Conservation (phyloP, 2,329 filamentous ascomycete genomes). For the Plenodomus biglobosus region DNA sequence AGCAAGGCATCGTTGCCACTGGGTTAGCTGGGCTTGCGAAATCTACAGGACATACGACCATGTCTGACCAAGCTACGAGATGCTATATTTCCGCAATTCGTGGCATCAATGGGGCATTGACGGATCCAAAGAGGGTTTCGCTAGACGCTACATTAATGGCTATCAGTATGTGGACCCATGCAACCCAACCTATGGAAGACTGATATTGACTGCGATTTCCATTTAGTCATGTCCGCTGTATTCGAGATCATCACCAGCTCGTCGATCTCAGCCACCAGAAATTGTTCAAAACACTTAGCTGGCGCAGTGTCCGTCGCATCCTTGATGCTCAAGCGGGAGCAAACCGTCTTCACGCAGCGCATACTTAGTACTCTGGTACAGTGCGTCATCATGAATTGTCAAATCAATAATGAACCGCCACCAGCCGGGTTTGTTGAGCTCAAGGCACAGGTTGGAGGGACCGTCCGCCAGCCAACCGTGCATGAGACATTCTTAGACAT, state of each 20-base stretch:
- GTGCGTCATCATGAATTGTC: constrained; percentile 29
- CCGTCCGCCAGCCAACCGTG: constrained; percentile 7
- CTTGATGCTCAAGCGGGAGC: constrained; percentile 19
- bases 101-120: constrained; percentile 24
- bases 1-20: constrained; percentile 25
- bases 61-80: constrained; percentile 19
- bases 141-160: constrained; percentile 27
- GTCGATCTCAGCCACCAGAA: constrained; percentile 17
- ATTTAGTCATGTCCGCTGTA: constrained; percentile 24
- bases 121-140: constrained; percentile 8
- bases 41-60: constrained; percentile 12
- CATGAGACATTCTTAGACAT: constrained; percentile 23
- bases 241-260: constrained; percentile 31
- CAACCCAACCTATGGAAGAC: neutral
- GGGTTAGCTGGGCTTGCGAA: constrained; percentile 30
- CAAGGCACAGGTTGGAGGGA: constrained; percentile 12
- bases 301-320: constrained; percentile 31
- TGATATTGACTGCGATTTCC: neutral
- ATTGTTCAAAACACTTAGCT: constrained; percentile 29
- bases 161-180: constrained; percentile 6
- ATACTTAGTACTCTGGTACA: constrained; percentile 22
- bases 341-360: constrained; percentile 14
- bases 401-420: constrained; percentile 25
- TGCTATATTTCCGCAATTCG: constrained; percentile 27
- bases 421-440: constrained; percentile 18